phyloP scores from a whole-genome alignment of 495 filamentous ascomycete genomes.

The Aspergillus nanangensis region DNA sequence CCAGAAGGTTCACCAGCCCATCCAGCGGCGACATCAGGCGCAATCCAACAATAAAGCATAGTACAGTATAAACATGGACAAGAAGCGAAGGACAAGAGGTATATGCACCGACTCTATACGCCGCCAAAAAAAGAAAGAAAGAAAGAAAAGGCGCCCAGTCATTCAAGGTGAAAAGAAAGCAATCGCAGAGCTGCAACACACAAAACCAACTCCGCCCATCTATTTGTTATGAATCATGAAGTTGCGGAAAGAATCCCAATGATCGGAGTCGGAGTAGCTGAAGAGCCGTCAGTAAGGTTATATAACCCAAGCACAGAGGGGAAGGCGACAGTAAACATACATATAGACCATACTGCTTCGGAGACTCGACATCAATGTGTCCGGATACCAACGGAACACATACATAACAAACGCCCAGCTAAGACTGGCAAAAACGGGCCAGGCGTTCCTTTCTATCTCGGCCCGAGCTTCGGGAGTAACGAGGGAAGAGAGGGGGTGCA shows the following conservation, averaged over 20 bases:
- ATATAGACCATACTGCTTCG: constrained; percentile 98
- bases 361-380: constrained; percentile 82
- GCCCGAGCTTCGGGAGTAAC: constrained; percentile 39
- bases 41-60: constrained; percentile 10
- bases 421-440: constrained; percentile 83
- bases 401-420: constrained; percentile 96
- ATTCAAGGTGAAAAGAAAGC: background rate
- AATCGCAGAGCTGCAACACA: no score
- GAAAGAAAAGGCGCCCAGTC: background rate
- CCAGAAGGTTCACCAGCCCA: background rate
- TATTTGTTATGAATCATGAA: constrained; percentile 85
- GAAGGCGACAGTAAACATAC: constrained; percentile 50
- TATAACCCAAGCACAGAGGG: background rate
- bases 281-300: constrained; percentile 24
- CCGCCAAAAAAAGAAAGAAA: constrained; percentile 8
- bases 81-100: constrained; percentile 12
- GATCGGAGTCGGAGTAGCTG: constrained; percentile 68
- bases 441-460: constrained; percentile 65
- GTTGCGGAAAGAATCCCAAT: constrained; percentile 77
- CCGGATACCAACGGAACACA: constrained; percentile 86
- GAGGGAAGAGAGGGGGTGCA: constrained; percentile 38
- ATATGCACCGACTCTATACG: constrained; percentile 28
- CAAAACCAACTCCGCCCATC: constrained; percentile 13
- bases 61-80: constrained; percentile 18
- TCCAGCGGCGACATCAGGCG: background rate